Base-by-base conservation (phyloP, 2,329 filamentous ascomycete species). In the Microsporum ferrugineum region DNA sequence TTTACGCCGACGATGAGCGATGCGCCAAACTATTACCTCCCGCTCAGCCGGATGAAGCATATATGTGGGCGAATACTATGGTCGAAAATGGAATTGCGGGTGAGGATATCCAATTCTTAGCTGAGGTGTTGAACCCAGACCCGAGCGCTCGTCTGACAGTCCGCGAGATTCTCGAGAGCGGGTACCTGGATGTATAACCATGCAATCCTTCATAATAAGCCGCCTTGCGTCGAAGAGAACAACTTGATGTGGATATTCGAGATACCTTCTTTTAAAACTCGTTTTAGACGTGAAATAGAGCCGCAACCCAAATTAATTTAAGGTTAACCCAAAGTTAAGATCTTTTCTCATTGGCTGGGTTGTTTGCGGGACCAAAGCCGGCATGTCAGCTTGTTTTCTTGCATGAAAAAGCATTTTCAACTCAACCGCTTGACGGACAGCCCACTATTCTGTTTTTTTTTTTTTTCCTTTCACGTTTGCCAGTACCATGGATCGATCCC, bases 31-130 rank as follows among this genome's bases (percentile, higher is more conserved):
- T 60, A 3, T 39, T 66, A 36, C 65, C 61, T 38, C 33, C 61
- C 53, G 57, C 65, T n/a, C 65, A 53, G 60, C 61, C 64, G 58
- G 62, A 62, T 23, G 58, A 63, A 60, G 64, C 64, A 17, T 66
- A 66, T 29, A 66, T 64, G 65, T 64, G 65, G 63, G 62, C 58
- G 59, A 66, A 65, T 58, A 14, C 43, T 6, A 62, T 66, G 64
- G 60, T 63, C 31, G 63, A 64, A 55, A 66, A 63, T 43, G 65
- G 65, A n/a, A 64, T 66, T 57, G 51, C 61, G 23, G 61, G 57
- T 39, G 65, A 66, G 60, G 65, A 65, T 31, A 60, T 66, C 45
- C 64, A 65, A 36, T 65, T 66, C 43, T 43, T 65, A 39, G 62
- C 59, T 38, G 43, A 27, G 56, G 61, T 66, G 14, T 60, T 66